These are phyloP conservation scores for Trichophyton simii DNA, from an alignment of 2,329 filamentous ascomycete genomes.

Conservation along the genomic window DNA sequence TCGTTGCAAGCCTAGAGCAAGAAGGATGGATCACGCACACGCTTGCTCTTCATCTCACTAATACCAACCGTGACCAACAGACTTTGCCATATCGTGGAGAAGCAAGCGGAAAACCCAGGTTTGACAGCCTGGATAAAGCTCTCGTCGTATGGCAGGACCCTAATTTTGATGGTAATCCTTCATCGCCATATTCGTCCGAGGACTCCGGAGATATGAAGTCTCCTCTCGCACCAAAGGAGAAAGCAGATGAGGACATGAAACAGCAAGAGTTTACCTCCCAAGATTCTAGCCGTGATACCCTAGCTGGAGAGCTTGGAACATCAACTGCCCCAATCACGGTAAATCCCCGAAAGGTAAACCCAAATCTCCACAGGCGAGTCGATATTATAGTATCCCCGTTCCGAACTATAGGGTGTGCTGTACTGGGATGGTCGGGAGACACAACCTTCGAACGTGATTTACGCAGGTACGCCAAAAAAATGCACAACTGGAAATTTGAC, in stretches of 20 bases:
- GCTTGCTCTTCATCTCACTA: conserved; percentile 55
- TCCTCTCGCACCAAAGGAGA: background rate
- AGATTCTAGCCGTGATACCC: background rate
- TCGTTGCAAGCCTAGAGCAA: conserved; percentile 59
- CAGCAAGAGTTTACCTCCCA: background rate
- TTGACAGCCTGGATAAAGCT: conserved; percentile 83
- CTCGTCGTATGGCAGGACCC: conserved; percentile 84
- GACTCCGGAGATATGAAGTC: background rate
- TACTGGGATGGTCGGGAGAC: conserved; percentile 77
- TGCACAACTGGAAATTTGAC: conserved; percentile 71
- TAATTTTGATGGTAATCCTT: conserved; percentile 21
- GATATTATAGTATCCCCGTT: conserved; percentile 87
- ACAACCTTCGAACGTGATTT: conserved; percentile 85
- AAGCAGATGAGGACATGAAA: background rate
- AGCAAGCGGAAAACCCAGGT: conserved; percentile 46
- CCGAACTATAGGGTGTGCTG: conserved; percentile 75
- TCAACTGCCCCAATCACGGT: background rate
- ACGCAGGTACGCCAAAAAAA: conserved; percentile 62
- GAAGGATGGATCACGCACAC: conserved; percentile 68
- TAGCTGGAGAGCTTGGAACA: background rate
- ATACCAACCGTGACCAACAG: conserved; percentile 59
- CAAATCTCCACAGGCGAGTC: conserved; percentile 67
- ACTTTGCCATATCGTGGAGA: conserved; percentile 42
- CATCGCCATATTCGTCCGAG: background rate
- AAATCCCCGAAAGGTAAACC: conserved; percentile 36